Percentiles rank a stretch among this genome's conserved stretches.
Evolutionary conservation across 202 grass and related monocot species (phyloP).

Genomic region (Hordeum pubiflorum): DNA sequence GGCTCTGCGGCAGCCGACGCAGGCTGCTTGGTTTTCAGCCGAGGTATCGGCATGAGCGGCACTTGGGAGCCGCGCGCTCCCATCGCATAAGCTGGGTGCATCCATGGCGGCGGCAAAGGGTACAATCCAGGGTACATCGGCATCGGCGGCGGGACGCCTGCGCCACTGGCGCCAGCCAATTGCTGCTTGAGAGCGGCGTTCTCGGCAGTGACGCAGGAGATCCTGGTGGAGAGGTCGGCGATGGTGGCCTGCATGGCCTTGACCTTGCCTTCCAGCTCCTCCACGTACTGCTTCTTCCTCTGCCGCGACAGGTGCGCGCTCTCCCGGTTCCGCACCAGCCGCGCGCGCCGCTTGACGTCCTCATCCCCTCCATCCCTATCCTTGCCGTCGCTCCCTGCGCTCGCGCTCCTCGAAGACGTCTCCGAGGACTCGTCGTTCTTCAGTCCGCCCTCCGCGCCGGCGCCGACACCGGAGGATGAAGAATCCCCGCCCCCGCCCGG

Average conservation of each 20-base stretch:
- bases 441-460: background rate
- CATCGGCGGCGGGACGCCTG: background rate
- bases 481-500: background rate
- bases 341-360: slow-evolving; percentile 41
- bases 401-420: slow-evolving; percentile 30
- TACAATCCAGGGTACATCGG: slow-evolving; percentile 39
- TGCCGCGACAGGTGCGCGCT: slow-evolving; percentile 68
- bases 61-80: slow-evolving; percentile 42
- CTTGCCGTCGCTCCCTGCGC: background rate
- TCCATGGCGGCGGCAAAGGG: slow-evolving; percentile 40
- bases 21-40: slow-evolving; percentile 37
- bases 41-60: slow-evolving; percentile 60
- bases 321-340: slow-evolving; percentile 69
- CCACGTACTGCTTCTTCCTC: slow-evolving; percentile 75
- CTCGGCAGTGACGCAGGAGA: slow-evolving; percentile 55
- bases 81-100: slow-evolving; percentile 49
- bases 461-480: slow-evolving; percentile 3
- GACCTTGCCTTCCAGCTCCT: slow-evolving; percentile 64
- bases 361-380: background rate
- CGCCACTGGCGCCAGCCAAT: background rate
- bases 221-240: slow-evolving; percentile 50
- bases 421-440: slow-evolving; percentile 39
- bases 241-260: slow-evolving; percentile 69
- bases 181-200: slow-evolving; percentile 57
- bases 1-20: slow-evolving; percentile 18